These are phyloP conservation scores for Bertia moriformis DNA, from an alignment of 2,329 filamentous ascomycete species.

Conservation along the genomic window DNA sequence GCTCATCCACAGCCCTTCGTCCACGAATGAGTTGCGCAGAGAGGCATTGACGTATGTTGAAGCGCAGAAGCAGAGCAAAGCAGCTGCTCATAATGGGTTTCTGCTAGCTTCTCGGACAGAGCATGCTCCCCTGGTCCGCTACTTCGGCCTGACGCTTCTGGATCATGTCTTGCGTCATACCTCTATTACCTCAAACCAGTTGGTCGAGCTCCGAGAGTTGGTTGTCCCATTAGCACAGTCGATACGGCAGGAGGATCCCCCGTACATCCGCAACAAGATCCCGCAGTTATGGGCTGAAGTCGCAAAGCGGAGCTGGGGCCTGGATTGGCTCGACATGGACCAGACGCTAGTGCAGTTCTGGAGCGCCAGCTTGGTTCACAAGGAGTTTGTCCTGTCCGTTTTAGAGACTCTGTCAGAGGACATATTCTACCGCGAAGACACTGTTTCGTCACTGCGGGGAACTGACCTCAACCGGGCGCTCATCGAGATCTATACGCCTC, in stretches of 20 bases:
- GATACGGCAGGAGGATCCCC: conserved; percentile 57
- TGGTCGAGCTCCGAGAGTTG: conserved; percentile 56
- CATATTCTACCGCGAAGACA: conserved; percentile 80
- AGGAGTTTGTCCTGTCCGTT: conserved; percentile 76
- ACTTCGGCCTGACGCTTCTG: conserved; percentile 84
- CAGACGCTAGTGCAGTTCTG: conserved; percentile 67
- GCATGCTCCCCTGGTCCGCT: conserved; percentile 70
- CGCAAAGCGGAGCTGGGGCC: conserved; percentile 83
- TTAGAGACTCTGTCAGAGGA: conserved; percentile 89
- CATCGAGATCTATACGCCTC: conserved; percentile 85
- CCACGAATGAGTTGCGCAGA: conserved; percentile 66
- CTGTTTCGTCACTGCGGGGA: conserved; percentile 69
- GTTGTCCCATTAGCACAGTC: conserved; percentile 65
- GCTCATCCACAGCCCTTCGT: conserved; percentile 70
- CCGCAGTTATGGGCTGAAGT: conserved; percentile 90
- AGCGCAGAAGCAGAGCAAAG: conserved; percentile 61
- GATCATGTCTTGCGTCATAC: conserved; percentile 79
- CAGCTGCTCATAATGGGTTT: conserved; percentile 76
- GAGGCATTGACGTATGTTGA: conserved; percentile 80
- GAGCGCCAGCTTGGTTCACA: conserved; percentile 50
- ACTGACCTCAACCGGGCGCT: conserved; percentile 74
- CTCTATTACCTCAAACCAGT: conserved; percentile 62
- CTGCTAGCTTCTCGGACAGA: conserved; percentile 61
- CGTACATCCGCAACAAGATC: conserved; percentile 82
- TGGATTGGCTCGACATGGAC: conserved; percentile 93